Evolutionary conservation across 2,329 filamentous ascomycete genomes (phyloP).

Genomic region (Coniochaeta pulveracea): DNA sequence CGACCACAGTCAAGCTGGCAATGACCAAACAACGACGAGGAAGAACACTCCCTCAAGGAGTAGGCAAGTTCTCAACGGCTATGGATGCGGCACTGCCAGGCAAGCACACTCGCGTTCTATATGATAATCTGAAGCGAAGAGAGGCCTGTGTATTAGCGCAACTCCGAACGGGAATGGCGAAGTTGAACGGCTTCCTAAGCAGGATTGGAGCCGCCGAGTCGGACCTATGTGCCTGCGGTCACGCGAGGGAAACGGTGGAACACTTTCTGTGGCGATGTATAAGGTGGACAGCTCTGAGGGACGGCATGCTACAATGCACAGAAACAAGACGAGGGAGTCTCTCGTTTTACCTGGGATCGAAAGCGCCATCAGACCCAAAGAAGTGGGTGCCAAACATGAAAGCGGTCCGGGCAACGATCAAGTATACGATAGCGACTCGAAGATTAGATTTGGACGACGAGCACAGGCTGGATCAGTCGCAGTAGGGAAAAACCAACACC

Average conservation of each 20-base stretch:
- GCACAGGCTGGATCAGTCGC: constrained; percentile 3
- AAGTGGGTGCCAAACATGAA: constrained; percentile 7
- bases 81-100: constrained; percentile 1
- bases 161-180: constrained; percentile 3
- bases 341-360: constrained; percentile 6
- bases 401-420: constrained; percentile 8
- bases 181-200: constrained; percentile 1
- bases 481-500: constrained; percentile 5
- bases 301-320: constrained; percentile 5
- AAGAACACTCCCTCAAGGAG: not conserved
- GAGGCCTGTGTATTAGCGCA: constrained; percentile 2
- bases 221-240: constrained; percentile 3
- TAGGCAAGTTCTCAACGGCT: constrained; percentile 1
- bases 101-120: constrained; percentile 1
- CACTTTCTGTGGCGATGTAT: constrained; percentile 5
- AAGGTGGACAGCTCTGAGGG: constrained; percentile 5
- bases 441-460: constrained; percentile 6
- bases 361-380: constrained; percentile 7
- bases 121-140: constrained; percentile 3
- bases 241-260: constrained; percentile 5
- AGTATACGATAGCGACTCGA: constrained; percentile 6
- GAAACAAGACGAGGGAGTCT: constrained; percentile 2
- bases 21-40: constrained; percentile 1
- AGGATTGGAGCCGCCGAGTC: constrained; percentile 4
- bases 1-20: constrained; percentile 2